phyloP scores from a whole-genome alignment of 2,329 filamentous ascomycete genomes.

The Cadophora malorum region DNA sequence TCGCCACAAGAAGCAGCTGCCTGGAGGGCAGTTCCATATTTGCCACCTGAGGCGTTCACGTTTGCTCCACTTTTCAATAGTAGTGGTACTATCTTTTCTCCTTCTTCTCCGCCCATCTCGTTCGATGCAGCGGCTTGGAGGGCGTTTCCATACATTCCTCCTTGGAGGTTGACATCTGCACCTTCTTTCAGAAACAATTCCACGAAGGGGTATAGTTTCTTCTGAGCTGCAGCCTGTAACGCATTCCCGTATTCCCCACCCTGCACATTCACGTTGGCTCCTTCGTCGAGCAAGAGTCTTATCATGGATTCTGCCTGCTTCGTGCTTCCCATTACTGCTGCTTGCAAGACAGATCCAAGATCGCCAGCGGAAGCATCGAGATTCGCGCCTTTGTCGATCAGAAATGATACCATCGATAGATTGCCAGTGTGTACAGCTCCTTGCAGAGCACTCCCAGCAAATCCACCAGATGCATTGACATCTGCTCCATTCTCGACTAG shows the following conservation, averaged over 20 bases:
- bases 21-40: no score
- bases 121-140: no score
- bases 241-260: slow-evolving; percentile 7
- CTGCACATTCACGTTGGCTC: slow-evolving; percentile 14
- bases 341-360: slow-evolving; percentile 3
- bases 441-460: slow-evolving; percentile 23
- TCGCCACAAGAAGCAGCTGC: no score
- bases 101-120: no score
- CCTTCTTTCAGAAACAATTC: no score
- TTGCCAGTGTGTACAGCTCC: slow-evolving; percentile 19
- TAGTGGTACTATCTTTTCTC: no score
- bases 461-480: slow-evolving; percentile 4
- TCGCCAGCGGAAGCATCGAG: not conserved
- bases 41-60: no score
- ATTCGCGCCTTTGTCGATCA: slow-evolving; percentile 20
- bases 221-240: not conserved
- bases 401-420: slow-evolving; percentile 8
- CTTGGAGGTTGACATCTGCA: no score
- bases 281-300: slow-evolving; percentile 17
- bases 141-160: no score
- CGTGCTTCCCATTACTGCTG: not conserved
- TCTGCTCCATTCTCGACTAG: slow-evolving; percentile 23
- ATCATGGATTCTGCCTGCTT: no score
- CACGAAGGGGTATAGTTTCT: no score
- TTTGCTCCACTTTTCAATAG: no score